Evolutionary conservation across 73 alveolate genomes (phyloP).

Genomic region (Stentor roeselii): DNA sequence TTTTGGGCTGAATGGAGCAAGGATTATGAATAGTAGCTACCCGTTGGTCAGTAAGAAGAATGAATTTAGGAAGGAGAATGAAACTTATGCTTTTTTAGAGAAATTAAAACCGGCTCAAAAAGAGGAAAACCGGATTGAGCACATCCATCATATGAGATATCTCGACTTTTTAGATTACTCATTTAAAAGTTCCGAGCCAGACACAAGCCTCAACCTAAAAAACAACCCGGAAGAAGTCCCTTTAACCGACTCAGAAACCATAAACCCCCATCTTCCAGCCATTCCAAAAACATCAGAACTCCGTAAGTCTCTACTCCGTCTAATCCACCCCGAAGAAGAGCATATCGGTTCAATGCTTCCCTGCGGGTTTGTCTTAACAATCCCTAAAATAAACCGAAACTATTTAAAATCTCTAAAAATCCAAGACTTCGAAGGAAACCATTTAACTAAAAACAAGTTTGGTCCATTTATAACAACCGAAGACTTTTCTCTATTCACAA

Average conservation of each 20-base stretch:
- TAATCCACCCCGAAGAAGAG: neutral
- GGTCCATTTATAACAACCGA: neutral
- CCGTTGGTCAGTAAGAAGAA: neutral
- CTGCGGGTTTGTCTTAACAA: neutral
- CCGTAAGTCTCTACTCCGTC: neutral
- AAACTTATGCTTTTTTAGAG: neutral
- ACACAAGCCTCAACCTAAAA: neutral
- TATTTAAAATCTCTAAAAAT: too few relatives aligned
- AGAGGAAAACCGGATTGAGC: neutral
- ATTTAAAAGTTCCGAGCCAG: neutral
- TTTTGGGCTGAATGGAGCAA: neutral
- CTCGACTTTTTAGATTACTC: neutral
- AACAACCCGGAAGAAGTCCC: neutral
- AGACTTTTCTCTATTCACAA: neutral
- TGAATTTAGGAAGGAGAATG: neutral
- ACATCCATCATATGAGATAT: neutral
- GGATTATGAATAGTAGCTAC: neutral
- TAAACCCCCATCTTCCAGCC: neutral
- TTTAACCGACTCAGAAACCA: neutral
- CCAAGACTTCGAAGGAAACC: neutral
- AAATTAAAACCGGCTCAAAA: too few relatives aligned
- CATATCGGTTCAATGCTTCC: neutral
- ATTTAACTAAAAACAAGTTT: neutral
- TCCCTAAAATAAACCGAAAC: too few relatives aligned
- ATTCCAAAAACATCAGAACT: neutral